A percentile compares a stretch with the other conserved stretches of the same genome.
Conservation (phyloP, 768 basidiomycete species). For the Piloderma croceum region DNA sequence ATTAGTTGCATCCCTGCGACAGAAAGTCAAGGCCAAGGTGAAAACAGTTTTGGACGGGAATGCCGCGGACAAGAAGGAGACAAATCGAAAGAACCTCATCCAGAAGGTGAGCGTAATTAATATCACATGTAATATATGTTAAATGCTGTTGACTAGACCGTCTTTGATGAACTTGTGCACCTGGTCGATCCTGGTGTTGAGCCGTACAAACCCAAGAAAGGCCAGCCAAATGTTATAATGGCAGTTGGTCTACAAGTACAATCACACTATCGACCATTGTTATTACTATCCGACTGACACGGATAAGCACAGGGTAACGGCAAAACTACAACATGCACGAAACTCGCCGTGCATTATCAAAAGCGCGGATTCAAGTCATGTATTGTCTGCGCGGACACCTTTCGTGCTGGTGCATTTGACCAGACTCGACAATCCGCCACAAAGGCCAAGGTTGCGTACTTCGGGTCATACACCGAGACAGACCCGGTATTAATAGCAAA, state of each 20-base stretch:
- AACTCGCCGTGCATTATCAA: conserved; percentile 96
- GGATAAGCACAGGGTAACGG: conserved; percentile 74
- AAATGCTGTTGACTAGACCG: conserved; percentile 48
- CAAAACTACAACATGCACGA: conserved; percentile 99
- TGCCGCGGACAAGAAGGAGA: conserved; percentile 64
- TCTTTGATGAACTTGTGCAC: conserved; percentile 93
- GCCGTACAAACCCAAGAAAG: conserved; percentile 95
- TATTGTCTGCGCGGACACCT: conserved; percentile 98
- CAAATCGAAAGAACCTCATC: conserved; percentile 79
- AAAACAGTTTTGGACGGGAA: conserved; percentile 69
- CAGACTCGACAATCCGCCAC: conserved; percentile 98
- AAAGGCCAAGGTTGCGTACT: conserved; percentile 98
- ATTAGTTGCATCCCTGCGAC: conserved; percentile 79
- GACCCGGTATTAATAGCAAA: conserved; percentile 94
- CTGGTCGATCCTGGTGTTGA: conserved; percentile 94
- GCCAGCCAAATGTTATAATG: conserved; percentile 92
- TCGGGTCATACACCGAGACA: conserved; percentile 97
- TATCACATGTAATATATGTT: background rate
- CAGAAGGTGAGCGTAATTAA: conserved; percentile 68
- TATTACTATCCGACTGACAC: conserved; percentile 3
- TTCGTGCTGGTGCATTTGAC: conserved; percentile 98
- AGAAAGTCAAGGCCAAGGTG: conserved; percentile 88
- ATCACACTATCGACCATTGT: conserved; percentile 5
- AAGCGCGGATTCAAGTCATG: conserved; percentile 94
- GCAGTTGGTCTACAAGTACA: conserved; percentile 90